A percentile compares a stretch with the other conserved stretches of the same genome.
These are phyloP conservation scores for Casuarina glauca DNA, from an alignment of 306 rosid species.

Conservation along the genomic window DNA sequence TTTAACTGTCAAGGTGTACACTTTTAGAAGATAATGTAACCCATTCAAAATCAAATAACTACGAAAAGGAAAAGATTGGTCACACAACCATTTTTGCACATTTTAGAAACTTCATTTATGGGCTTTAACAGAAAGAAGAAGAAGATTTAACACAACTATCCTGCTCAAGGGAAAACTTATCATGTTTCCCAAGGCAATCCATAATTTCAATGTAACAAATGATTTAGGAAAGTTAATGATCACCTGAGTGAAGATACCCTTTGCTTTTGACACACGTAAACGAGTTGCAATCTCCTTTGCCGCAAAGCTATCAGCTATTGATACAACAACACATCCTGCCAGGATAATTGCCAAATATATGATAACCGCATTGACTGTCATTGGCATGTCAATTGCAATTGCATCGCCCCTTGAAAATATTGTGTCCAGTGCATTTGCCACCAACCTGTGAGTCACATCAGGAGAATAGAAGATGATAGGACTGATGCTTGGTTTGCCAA, in stretches of 20 bases:
- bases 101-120: not conserved
- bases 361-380: conserved; percentile 76
- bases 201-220: not conserved
- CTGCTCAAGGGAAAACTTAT: not conserved
- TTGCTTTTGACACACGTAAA: conserved; percentile 70
- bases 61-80: not conserved
- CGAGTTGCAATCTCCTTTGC: conserved; percentile 76
- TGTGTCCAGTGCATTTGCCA: conserved; percentile 64
- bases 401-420: conserved; percentile 81
- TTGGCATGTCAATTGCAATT: conserved; percentile 88
- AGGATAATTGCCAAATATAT: conserved; percentile 77
- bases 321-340: conserved; percentile 79
- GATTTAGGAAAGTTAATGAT: conserved; percentile 9
- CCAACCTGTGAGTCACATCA: conserved; percentile 57
- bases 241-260: conserved; percentile 88
- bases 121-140: not conserved
- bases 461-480: not conserved
- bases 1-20: not conserved
- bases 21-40: not conserved
- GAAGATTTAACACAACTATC: not conserved
- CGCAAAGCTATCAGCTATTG: conserved; percentile 93
- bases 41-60: not conserved
- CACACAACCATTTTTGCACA: not conserved
- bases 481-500: not conserved
- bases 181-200: not conserved